Evolutionary conservation across 78 protist species (phyloP), one percentile per base, ranked within the genome.

Genomic region (Dictyostelium firmibasis): DNA sequence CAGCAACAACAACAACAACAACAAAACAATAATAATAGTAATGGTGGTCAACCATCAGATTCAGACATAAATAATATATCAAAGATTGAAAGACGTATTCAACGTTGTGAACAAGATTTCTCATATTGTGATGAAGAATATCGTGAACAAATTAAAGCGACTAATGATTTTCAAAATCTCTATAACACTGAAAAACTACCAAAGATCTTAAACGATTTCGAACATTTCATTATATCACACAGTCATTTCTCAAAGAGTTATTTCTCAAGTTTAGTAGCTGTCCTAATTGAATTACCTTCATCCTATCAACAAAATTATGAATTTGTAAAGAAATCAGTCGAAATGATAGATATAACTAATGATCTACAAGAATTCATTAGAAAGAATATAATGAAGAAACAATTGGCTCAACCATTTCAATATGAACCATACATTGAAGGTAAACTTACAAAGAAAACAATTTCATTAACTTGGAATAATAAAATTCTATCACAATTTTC

Each of bases 351-450:
- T 47, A 89, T 67, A 6, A 47, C 41, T 0, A 89, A 33, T 13
- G 94, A 89, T 81, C 64, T 89, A n/a, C 94, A 89, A 47, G 94
- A 89, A 0, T 89, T 89, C 50, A 89, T 89, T 10, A 89, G 57
- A 81, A 78, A 81, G 38, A 89, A 89, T 81, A 0, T 25, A 29
- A 89, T 81, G 87, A 64, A 70, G 9, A 89, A 89, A 47, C 64
- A 79, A 20, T 29, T 89, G 4, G 2, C 41, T 3, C 57, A 74
- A 81, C 87, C 94, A 60, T 89, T 81, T 47, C 84, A 89, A 81
- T 89, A 89, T 47, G 94, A 89, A 35, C 94, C 94, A 2, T 89
- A 89, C 23, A 67, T 89, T 0, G 94, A 89, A 31, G 94, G 94
- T 31, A 89, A 70, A 47, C 41, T 89, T 3, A 11, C 47, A 1